These are phyloP conservation scores for Pleurotus eryngii DNA, from an alignment of 768 basidiomycete genomes.

Conservation along the genomic window DNA sequence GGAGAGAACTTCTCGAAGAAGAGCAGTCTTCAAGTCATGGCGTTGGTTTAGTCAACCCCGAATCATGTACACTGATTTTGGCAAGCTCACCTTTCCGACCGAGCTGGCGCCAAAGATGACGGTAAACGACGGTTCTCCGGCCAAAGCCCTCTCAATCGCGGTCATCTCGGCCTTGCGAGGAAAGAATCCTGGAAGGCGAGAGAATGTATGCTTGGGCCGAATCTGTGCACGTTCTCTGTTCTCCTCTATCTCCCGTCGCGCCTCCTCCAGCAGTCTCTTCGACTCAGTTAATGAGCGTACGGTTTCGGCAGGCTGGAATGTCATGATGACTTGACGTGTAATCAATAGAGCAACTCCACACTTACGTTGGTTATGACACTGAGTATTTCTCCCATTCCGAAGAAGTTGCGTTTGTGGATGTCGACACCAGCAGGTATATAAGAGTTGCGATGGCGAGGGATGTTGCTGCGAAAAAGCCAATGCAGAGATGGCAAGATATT, in stretches of 20 bases:
- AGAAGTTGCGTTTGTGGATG: constrained; percentile 67
- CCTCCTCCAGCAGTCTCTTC: constrained; percentile 70
- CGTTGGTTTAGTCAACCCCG: not conserved
- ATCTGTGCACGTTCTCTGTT: constrained; percentile 62
- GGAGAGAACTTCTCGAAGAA: constrained; percentile 75
- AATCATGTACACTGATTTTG: not conserved
- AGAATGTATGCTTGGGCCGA: constrained; percentile 74
- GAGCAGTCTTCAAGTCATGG: constrained; percentile 51
- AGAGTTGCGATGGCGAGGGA: constrained; percentile 61
- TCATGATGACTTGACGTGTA: not conserved
- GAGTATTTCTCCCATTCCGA: constrained; percentile 78
- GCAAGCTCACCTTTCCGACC: constrained; percentile 63
- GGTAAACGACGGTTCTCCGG: constrained; percentile 75
- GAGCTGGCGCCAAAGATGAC: constrained; percentile 79
- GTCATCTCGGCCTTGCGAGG: constrained; percentile 63
- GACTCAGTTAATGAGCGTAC: constrained; percentile 80
- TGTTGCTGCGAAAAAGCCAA: constrained; percentile 75
- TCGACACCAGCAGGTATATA: constrained; percentile 46
- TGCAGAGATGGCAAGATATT: constrained; percentile 41
- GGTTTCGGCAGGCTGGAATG: constrained; percentile 67
- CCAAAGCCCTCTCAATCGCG: constrained; percentile 62
- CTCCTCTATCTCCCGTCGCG: constrained; percentile 70
- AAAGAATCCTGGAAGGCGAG: constrained; percentile 72
- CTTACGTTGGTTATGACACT: constrained; percentile 73
- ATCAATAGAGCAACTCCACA: not conserved